These are phyloP conservation scores for Colletotrichum magnum DNA, from an alignment of 2,329 filamentous ascomycete species.

Conservation along the genomic window DNA sequence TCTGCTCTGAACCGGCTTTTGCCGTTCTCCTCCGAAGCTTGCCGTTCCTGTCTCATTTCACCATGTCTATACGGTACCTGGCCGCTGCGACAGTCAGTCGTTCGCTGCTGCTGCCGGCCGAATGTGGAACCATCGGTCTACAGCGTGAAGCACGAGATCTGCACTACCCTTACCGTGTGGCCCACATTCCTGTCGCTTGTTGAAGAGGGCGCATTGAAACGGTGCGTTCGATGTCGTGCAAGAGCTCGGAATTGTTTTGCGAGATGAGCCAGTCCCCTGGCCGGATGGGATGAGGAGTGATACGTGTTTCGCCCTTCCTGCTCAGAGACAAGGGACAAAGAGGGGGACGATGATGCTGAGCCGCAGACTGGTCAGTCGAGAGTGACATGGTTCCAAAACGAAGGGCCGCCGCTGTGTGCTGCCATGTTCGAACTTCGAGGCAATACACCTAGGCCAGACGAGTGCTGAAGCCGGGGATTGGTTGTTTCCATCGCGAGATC, in stretches of 20 bases:
- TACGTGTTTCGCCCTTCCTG: conserved; percentile 12
- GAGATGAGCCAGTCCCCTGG: conserved; percentile 1
- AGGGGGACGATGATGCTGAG: conserved; percentile 18
- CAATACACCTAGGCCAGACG: too few relatives aligned
- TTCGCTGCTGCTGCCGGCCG: conserved; percentile 20
- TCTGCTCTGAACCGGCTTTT: too few relatives aligned
- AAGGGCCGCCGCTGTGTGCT: conserved; percentile 2
- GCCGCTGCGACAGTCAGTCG: too few relatives aligned
- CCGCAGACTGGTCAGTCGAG: conserved; percentile 23
- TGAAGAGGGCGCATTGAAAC: neutral
- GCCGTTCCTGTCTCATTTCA: too few relatives aligned
- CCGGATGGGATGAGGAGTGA: conserved; percentile 14
- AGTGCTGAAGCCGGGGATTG: conserved; percentile 18
- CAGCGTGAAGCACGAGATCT: conserved; percentile 27
- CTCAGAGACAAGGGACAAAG: conserved; percentile 15
- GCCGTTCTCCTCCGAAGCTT: too few relatives aligned
- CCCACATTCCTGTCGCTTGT: neutral
- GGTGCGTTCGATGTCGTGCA: neutral
- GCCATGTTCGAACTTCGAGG: conserved; percentile 1
- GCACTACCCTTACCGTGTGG: conserved; percentile 15
- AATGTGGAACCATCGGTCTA: conserved; percentile 18
- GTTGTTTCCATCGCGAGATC: conserved; percentile 30
- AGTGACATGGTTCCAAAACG: conserved; percentile 13
- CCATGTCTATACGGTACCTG: too few relatives aligned
- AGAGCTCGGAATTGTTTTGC: conserved; percentile 5